These are phyloP conservation scores for Coemansia sp. DNA, from an alignment of 192 early-diverging fungal genomes.

Conservation along the genomic window DNA sequence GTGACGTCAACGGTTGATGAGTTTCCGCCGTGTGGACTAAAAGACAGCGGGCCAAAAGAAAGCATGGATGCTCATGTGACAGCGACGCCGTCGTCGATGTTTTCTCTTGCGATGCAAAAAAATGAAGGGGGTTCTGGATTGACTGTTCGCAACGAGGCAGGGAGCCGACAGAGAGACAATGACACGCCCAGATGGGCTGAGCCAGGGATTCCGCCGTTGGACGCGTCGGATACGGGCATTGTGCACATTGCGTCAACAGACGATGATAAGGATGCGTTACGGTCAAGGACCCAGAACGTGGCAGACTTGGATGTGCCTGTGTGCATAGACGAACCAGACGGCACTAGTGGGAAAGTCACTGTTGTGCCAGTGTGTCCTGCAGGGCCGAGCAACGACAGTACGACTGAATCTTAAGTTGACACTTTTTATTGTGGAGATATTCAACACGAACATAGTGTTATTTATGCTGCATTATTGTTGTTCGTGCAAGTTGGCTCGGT, in stretches of 20 bases:
- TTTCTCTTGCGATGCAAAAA: not conserved
- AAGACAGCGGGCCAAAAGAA: not conserved
- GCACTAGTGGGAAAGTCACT: constrained; percentile 16
- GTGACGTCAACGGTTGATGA: constrained; percentile 53
- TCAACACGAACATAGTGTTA: too few species aligned
- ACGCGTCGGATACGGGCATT: constrained; percentile 51
- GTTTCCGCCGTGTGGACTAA: constrained; percentile 20
- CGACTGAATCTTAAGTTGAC: not conserved
- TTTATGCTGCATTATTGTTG: too few species aligned
- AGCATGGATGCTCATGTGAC: not conserved
- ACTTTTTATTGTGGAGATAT: not conserved
- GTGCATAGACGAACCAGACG: constrained; percentile 34
- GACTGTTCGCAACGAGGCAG: not conserved
- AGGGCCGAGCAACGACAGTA: not conserved
- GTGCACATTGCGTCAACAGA: constrained; percentile 30
- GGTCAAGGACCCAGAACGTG: constrained; percentile 21
- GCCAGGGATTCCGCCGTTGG: constrained; percentile 26
- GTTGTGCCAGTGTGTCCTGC: constrained; percentile 21
- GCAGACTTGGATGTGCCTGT: constrained; percentile 34
- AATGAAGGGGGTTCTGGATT: not conserved
- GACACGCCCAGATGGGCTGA: not conserved
- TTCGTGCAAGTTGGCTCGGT: too few species aligned
- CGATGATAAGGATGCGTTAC: constrained; percentile 19
- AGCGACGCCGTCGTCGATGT: not conserved
- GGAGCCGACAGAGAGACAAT: too few species aligned